A percentile compares a stretch with the other conserved stretches of the same genome.
phyloP scores from a whole-genome alignment of 495 filamentous ascomycete species.

The Penicillium arizonense region DNA sequence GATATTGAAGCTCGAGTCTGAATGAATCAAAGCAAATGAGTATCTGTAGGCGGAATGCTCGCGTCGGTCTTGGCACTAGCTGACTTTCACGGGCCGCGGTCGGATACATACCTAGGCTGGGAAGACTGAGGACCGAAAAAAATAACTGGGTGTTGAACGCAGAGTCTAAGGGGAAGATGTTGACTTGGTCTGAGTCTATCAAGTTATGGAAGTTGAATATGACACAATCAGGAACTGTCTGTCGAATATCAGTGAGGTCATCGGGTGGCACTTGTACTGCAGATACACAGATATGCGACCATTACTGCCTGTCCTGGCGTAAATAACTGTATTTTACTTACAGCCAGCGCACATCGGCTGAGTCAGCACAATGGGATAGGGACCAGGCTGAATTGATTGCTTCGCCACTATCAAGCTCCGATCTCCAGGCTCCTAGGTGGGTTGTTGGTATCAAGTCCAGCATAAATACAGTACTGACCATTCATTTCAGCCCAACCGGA shows the following conservation, averaged over 20 bases:
- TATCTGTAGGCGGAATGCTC: conserved; percentile 22
- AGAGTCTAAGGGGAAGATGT: neutral
- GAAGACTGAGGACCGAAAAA: conserved; percentile 6
- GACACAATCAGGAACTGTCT: conserved; percentile 13
- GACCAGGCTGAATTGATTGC: conserved; percentile 2
- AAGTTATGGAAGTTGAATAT: neutral
- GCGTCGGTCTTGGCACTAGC: conserved; percentile 27
- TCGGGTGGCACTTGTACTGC: conserved; percentile 17
- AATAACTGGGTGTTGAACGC: neutral
- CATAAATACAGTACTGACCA: neutral
- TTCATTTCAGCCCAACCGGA: neutral
- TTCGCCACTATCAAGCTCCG: conserved; percentile 3
- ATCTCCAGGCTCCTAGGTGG: neutral
- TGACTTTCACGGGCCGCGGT: conserved; percentile 24
- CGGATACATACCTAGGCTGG: conserved; percentile 7
- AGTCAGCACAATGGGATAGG: neutral
- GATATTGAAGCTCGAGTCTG: conserved; percentile 1
- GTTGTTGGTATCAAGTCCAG: neutral
- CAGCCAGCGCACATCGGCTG: neutral
- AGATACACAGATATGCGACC: neutral
- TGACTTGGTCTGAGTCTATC: neutral
- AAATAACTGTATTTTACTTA: neutral
- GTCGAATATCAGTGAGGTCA: conserved; percentile 25
- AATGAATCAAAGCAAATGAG: conserved; percentile 8
- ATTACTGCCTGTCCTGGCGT: no score